Conservation (phyloP, 1,284 basidiomycete species). For the Mycosarcoma mackinlayi region DNA sequence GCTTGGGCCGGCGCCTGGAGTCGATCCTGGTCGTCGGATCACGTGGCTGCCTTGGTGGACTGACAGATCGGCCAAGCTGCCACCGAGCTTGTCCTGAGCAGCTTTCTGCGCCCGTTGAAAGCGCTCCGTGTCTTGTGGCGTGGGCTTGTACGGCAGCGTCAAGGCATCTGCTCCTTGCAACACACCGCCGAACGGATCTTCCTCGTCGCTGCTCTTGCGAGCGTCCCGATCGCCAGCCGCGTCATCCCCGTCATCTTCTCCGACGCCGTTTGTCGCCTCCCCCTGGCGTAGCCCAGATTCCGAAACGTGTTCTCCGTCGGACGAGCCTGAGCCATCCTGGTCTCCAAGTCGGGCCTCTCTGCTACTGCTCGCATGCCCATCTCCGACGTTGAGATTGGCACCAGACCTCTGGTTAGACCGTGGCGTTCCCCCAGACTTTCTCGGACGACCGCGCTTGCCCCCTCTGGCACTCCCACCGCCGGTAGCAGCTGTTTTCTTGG, state of each 20-base stretch:
- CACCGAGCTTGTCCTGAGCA: constrained; percentile 75
- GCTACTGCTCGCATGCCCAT: constrained; percentile 18
- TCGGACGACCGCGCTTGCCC: constrained; percentile 24
- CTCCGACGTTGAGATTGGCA: constrained; percentile 10
- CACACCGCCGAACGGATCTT: constrained; percentile 81
- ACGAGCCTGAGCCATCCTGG: constrained; percentile 27
- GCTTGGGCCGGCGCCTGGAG: not conserved
- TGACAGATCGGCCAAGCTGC: constrained; percentile 46
- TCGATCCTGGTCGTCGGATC: constrained; percentile 9
- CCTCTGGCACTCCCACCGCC: constrained; percentile 16
- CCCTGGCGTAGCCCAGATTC: constrained; percentile 20
- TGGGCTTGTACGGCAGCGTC: constrained; percentile 77
- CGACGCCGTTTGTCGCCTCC: constrained; percentile 14
- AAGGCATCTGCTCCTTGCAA: constrained; percentile 80
- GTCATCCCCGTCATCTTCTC: constrained; percentile 35
- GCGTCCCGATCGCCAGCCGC: constrained; percentile 27
- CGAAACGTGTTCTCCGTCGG: constrained; percentile 28
- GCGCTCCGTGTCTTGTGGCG: constrained; percentile 76
- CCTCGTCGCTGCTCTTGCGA: constrained; percentile 48
- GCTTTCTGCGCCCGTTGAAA: constrained; percentile 79
- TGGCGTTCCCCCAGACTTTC: constrained; percentile 19
- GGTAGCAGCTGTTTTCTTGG: constrained; percentile 10
- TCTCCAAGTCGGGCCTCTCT: constrained; percentile 15
- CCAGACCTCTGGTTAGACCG: constrained; percentile 11
- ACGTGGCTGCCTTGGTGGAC: constrained; percentile 32